Percentiles rank a stretch among this genome's conserved stretches.
Conservation (phyloP, 2,329 filamentous ascomycete genomes). For the Torrubiellomyces zombiae region DNA sequence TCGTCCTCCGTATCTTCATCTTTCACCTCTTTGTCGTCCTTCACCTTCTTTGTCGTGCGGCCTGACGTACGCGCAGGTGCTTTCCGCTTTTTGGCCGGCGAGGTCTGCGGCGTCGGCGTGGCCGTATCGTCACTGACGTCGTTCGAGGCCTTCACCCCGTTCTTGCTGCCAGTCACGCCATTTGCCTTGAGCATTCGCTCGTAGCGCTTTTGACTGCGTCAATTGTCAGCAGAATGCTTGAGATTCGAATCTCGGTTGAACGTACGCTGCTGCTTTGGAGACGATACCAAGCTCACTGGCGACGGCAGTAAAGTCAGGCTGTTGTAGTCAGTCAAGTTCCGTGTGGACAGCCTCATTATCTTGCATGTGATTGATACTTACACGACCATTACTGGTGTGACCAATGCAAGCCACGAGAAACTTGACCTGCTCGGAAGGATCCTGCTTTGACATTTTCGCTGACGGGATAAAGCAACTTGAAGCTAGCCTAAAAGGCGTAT, state of each 20-base stretch:
- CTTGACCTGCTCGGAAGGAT: conserved; percentile 40
- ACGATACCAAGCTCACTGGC: conserved; percentile 46
- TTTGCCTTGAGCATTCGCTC: conserved; percentile 47
- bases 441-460: conserved; percentile 30
- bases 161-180: conserved; percentile 20
- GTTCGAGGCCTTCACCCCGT: conserved; percentile 3
- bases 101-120: conserved; percentile 4
- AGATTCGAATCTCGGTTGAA: too few species aligned
- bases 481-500: too few species aligned
- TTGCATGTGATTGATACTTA: conserved; percentile 17
- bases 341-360: neutral
- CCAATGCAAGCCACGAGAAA: conserved; percentile 53
- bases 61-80: conserved; percentile 8
- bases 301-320: conserved; percentile 53
- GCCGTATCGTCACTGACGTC: conserved; percentile 3
- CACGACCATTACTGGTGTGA: conserved; percentile 41
- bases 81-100: conserved; percentile 15
- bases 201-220: conserved; percentile 46
- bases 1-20: conserved; percentile 10
- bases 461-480: too few species aligned
- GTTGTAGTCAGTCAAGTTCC: conserved; percentile 3
- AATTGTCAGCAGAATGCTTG: too few species aligned
- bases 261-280: conserved; percentile 54
- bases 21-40: conserved; percentile 8
- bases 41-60: conserved; percentile 11